Conservation (phyloP, 495 filamentous ascomycete genomes). For the Penicillium samsonianum region DNA sequence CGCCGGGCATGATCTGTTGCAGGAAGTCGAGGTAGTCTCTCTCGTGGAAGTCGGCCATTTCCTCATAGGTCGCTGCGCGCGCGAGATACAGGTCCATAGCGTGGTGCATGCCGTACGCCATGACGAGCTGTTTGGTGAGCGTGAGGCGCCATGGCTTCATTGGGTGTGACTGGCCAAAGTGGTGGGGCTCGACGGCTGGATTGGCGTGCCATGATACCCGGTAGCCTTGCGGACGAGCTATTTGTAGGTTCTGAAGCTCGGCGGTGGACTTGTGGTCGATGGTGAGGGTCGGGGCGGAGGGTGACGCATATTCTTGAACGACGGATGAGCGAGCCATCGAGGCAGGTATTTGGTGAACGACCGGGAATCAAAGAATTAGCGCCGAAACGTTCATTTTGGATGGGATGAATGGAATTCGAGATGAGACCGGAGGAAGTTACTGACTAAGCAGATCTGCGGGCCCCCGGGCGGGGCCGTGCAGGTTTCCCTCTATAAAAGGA, state of each 20-base stretch:
- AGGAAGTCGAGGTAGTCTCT: conserved; percentile 90
- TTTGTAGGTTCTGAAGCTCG: conserved; percentile 70
- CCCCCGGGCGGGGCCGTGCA: no score
- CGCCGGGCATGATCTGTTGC: conserved; percentile 41
- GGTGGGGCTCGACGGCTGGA: conserved; percentile 90
- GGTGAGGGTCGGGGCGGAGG: conserved; percentile 59
- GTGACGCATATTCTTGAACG: conserved; percentile 70
- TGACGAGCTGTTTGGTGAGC: conserved; percentile 89
- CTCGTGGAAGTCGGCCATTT: conserved; percentile 84
- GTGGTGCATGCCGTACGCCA: conserved; percentile 90
- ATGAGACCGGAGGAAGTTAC: background rate
- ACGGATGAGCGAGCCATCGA: conserved; percentile 53
- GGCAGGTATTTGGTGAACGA: conserved; percentile 4
- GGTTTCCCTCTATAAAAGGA: background rate
- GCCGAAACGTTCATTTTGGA: conserved; percentile 1
- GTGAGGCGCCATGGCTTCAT: conserved; percentile 99
- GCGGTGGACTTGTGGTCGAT: conserved; percentile 64
- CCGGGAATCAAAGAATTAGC: conserved; percentile 5
- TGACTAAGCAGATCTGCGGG: conserved; percentile 12
- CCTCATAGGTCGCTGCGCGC: conserved; percentile 79
- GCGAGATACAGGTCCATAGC: conserved; percentile 92
- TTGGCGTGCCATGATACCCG: conserved; percentile 98
- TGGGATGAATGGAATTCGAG: conserved; percentile 4
- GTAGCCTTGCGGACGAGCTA: conserved; percentile 76
- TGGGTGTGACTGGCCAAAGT: conserved; percentile 92